A percentile compares a stretch with the other conserved stretches of the same genome.
Conservation (phyloP, 1,284 basidiomycete species). For the Meira miltonrushii region DNA sequence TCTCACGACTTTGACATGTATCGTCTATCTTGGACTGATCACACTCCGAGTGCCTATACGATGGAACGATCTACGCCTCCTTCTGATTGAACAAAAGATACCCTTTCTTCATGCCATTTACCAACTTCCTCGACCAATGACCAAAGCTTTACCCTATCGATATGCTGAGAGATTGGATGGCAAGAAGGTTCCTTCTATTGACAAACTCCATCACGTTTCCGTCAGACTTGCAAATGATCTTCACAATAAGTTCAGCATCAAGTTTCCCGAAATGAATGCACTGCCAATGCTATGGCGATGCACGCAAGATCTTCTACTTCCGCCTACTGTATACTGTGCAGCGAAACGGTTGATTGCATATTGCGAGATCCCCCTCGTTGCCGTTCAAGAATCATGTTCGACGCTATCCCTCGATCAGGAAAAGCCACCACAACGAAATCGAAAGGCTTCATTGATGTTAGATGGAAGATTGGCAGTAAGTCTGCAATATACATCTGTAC, state of each 20-base stretch:
- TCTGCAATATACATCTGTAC: neutral
- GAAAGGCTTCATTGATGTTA: conserved; percentile 12
- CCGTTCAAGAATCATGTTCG: neutral
- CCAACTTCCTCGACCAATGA: conserved; percentile 64
- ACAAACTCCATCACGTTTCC: conserved; percentile 61
- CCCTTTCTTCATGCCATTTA: conserved; percentile 75
- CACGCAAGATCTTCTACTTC: conserved; percentile 65
- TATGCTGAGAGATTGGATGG: neutral
- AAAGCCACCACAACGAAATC: neutral
- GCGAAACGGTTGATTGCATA: conserved; percentile 9
- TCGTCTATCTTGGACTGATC: conserved; percentile 36
- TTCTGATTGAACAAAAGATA: conserved; percentile 68
- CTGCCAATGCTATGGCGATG: conserved; percentile 77
- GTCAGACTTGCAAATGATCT: conserved; percentile 63
- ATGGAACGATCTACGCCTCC: conserved; percentile 31
- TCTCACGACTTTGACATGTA: conserved; percentile 10
- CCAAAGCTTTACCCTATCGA: conserved; percentile 62
- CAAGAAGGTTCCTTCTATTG: conserved; percentile 42
- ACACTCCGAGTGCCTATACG: conserved; percentile 32
- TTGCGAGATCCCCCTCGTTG: neutral
- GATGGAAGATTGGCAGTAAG: conserved; percentile 7
- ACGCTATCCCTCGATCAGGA: neutral
- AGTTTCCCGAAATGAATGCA: conserved; percentile 71
- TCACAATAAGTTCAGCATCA: conserved; percentile 60
- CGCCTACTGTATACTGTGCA: conserved; percentile 50